Base-by-base conservation (phyloP, 2,329 filamentous ascomycete genomes). In the Alternaria sp. region DNA sequence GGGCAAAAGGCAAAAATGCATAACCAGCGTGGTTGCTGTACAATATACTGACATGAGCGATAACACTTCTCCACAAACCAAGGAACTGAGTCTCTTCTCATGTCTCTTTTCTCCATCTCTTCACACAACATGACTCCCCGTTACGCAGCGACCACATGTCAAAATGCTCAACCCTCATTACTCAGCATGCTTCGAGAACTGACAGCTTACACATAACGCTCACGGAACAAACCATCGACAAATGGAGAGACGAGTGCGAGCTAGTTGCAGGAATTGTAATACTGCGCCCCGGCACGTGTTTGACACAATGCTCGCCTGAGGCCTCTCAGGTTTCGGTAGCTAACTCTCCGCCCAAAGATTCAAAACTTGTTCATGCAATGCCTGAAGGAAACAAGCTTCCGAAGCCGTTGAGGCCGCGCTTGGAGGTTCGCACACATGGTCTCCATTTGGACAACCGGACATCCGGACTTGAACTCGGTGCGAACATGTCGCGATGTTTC, bases 1-100 rank as follows among this genome's bases (percentile, higher is more conserved):
- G 32, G 32, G 16, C 46, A 30, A 36, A 50, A 25, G 20, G 46
- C 30, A n/a, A 45, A 45, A 52, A 51, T 68, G 67, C 70, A 74
- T 71, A 58, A 62, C 64, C 66, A 65, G 72, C 65, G 65, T 57
- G 58, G 56, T 70, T 51, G 56, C 67, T 78, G 75, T 78, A 76
- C 70, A 68, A 72, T 74, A 75, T 69, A 59, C 63, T 62, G 43
- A 64, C 54, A 45, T 22, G 54, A 49, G 54, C 28, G 49, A 61
- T 46, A 61, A 61, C 54, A 34, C 59, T 61, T 58, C 48, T 61
- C 59, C 53, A 57, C 53, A 48, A 57, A 44, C 16, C 14, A 18
- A 25, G 27, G 25, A 38, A 34, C 40, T 22, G n/a, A 12, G 27
- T 60, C 45, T 60, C 57, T 41, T 56, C 46, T 41, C 32, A 20